phyloP scores from a whole-genome alignment of 2,329 filamentous ascomycete species.

The Aspergillus eucalypticola region DNA sequence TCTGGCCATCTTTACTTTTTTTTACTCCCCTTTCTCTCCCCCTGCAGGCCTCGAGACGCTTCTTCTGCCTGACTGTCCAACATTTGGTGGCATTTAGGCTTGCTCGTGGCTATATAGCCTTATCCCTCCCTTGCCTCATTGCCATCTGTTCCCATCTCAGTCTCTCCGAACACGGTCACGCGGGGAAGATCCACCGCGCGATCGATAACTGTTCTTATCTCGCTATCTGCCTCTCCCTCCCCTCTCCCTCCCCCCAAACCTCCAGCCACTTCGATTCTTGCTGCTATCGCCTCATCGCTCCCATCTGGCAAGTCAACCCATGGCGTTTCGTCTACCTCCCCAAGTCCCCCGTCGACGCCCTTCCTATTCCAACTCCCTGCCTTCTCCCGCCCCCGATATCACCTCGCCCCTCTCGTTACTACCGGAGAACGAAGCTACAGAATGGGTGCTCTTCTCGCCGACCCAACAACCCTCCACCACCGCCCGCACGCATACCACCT shows the following conservation, averaged over 20 bases:
- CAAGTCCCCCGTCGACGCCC: constrained; percentile 38
- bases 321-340: constrained; percentile 43
- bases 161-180: constrained; percentile 7
- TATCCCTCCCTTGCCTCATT: neutral
- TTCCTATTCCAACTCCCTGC: constrained; percentile 34
- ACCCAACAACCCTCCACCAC: constrained; percentile 65
- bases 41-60: neutral
- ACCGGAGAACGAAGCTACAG: constrained; percentile 71
- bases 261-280: neutral
- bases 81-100: neutral
- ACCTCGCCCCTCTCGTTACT: constrained; percentile 36
- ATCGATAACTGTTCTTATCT: constrained; percentile 20
- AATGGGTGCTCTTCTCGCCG: constrained; percentile 95
- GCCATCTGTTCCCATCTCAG: neutral
- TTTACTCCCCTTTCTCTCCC: neutral
- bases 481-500: constrained; percentile 68
- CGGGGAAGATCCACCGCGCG: constrained; percentile 27
- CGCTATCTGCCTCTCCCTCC: neutral
- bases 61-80: neutral
- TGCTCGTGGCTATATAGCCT: neutral
- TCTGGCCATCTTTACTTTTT: constrained; percentile 3
- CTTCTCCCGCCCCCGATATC: constrained; percentile 29
- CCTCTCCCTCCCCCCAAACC: neutral
- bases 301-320: constrained; percentile 17
- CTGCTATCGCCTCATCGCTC: neutral